Evolutionary conservation across 2,329 filamentous ascomycete genomes (phyloP).

Genomic region (Colletotrichum truncatum): DNA sequence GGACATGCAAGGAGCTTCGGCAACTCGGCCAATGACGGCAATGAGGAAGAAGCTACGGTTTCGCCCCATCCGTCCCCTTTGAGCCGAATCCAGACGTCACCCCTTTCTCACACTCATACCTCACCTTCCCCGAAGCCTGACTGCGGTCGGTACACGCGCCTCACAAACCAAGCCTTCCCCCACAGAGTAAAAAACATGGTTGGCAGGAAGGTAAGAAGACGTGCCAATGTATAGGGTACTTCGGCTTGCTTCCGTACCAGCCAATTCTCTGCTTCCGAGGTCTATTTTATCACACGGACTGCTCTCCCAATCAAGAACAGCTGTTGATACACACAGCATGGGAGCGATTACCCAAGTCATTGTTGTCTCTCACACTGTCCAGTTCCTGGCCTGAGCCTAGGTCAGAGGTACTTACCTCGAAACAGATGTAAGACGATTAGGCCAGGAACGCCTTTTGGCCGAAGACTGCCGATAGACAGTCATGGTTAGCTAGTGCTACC

Average conservation of each 20-base stretch:
- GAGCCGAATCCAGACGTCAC: conserved; percentile 42
- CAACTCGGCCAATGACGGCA: conserved; percentile 57
- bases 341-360: not conserved
- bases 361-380: conserved; percentile 21
- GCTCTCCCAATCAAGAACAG: not conserved
- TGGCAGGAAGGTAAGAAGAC: not conserved
- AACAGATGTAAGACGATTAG: conserved; percentile 31
- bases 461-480: conserved; percentile 28
- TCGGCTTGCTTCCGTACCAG: not conserved
- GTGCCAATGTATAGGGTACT: conserved; percentile 15
- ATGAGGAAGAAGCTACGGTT: conserved; percentile 30
- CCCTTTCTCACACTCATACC: conserved; percentile 1
- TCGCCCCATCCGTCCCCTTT: conserved; percentile 41
- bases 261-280: conserved; percentile 25
- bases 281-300: conserved; percentile 24
- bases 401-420: conserved; percentile 29
- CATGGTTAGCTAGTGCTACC: conserved; percentile 24
- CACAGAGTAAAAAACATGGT: not conserved
- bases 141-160: not conserved
- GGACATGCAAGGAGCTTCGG: conserved; percentile 43
- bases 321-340: not conserved
- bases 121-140: not conserved
- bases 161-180: conserved; percentile 13
- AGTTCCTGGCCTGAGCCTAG: conserved; percentile 19
- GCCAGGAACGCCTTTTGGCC: conserved; percentile 31